Evolutionary conservation across 768 basidiomycete species (phyloP), one percentile per base, ranked within the genome.

Genomic region (Tulasnella sp.): DNA sequence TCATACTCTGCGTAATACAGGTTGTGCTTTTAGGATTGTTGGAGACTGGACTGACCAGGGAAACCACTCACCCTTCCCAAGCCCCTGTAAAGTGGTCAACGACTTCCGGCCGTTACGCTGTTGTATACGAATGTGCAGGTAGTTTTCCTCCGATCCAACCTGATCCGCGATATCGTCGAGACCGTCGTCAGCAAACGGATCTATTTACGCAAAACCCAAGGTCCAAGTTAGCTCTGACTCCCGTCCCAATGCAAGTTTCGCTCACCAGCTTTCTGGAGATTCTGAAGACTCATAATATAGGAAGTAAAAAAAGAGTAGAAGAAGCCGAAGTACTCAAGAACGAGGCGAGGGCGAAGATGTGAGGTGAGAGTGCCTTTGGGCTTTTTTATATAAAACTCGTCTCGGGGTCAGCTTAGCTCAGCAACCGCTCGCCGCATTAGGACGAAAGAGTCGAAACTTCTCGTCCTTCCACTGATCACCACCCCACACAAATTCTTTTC

Each of bases 81-180:
- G 84, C 78, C 97, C 97, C 84, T 99, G 96, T 80, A 99, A 87
- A 77, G 96, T 99, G 54, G 97, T 99, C 86, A 98, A 85, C 78
- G 96, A 97, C 88, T 99, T 99, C 82, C 97, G 89, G 78, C 97
- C 97, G 89, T 99, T 99, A 82, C 97, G 90, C 85, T 99, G 97
- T 84, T 99, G 97, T 81, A 99, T 93, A 86, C 97, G 94, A 82
- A 97, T 93, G 84, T 96, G 94, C 83, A 96, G 93, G 84, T 94
- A 91, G 83, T 93, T 90, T 81, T 89, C 85, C 83, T 90, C 89
- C 79, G 92, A 91, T 80, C 91, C 92, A 81, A 93, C 91, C 86
- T 93, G 90, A 81, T 90, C 85, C 81, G 83, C 87, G 81, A 86
- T 87, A 83, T 85, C 89, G 82, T 93, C 91, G 82, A 91, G 90